Evolutionary conservation across 1,139 yeast species (phyloP), one percentile per base, ranked within the genome.

Genomic region (Taphrina populina): DNA sequence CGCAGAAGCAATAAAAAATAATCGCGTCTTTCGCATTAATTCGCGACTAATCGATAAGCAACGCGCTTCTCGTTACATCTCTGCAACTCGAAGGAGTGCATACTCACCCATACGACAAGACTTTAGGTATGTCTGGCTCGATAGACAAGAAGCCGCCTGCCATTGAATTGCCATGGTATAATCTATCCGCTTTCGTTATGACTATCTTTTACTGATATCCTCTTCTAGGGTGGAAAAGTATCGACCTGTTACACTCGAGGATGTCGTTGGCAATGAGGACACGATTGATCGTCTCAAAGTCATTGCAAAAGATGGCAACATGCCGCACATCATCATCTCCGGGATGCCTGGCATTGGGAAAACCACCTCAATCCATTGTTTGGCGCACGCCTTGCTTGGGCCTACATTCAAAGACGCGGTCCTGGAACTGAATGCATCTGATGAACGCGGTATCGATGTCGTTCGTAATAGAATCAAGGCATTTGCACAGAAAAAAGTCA

Each of bases 271-370:
- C 8, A 94, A 92, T 65, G 83, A 79, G 59, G 97, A 90, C 62
- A 92, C 97, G 1, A 78, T 92, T 3, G 92, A 84, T 62, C 76
- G 97, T 47, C 76, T 92, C 58, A 81, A 84, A 64, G 79, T 87
- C 62, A 90, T 92, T 56, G 96, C 95, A 4, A 72, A 78, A 54
- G 96, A 90, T 67, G 98, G 98, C 30, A 92, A 92, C 70, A 84
- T 92, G 87, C 98, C 98, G 2, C 96, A 92, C 70, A 76, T 92
- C 79, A 88, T 92, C 64, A 85, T 92, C 41, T 36, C 52, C n/a
- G 56, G 98, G 2, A 73, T 88, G 57, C 98, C 98, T 10, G 98
- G 98, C 64, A 90, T 92, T 60, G 98, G 98, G 44, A 92, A 92
- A 68, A 92, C 98, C 5, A 92, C 98, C 0, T 84, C 96, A 1